phyloP scores from a whole-genome alignment of 208 protist genomes.

The Acanthamoeba royreba region DNA sequence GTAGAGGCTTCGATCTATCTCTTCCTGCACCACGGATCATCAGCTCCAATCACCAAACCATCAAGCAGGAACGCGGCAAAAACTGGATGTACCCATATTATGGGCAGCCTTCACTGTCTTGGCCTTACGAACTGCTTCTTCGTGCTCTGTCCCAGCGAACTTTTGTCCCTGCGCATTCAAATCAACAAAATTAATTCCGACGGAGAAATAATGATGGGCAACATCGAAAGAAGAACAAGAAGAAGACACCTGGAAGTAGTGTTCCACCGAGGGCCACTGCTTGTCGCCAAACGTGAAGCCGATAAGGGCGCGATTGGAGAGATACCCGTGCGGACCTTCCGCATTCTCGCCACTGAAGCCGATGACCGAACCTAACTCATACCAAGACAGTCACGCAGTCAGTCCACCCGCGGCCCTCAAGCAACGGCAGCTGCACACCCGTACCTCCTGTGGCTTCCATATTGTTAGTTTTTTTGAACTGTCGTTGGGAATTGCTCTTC shows the following conservation, averaged over 20 bases:
- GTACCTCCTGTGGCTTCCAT: no score
- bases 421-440: no score
- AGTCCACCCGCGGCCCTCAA: no score
- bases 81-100: neutral
- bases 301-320: neutral
- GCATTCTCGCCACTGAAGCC: neutral
- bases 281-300: neutral
- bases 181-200: neutral
- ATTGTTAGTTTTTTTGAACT: no score
- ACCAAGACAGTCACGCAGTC: no score
- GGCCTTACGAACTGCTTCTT: neutral
- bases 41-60: no score
- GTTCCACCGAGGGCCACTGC: neutral
- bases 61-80: no score
- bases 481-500: no score
- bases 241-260: neutral
- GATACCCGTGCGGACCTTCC: neutral
- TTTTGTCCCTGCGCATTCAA: neutral
- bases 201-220: neutral
- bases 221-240: no score
- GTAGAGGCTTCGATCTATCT: neutral
- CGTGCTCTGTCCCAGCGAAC: neutral
- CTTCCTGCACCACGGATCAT: neutral
- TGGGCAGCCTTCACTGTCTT: neutral
- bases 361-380: no score